phyloP scores from a whole-genome alignment of 2,329 filamentous ascomycete species.

The Epichloe amarillans region DNA sequence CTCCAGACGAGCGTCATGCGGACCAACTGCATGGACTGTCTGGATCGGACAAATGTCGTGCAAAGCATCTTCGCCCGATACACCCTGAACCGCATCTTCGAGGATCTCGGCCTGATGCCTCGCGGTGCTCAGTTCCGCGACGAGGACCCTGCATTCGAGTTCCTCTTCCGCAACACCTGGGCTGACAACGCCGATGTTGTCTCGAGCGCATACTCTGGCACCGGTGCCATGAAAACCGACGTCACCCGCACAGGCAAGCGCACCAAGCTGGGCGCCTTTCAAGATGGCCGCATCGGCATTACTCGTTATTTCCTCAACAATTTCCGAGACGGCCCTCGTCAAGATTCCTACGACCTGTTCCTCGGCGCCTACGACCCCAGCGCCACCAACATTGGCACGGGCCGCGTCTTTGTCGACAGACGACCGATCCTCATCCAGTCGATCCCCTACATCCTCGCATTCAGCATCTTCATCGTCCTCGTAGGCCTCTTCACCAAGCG shows the following conservation, averaged over 20 bases:
- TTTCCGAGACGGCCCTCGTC: constrained; percentile 82
- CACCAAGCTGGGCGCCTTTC: constrained; percentile 71
- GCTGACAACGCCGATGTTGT: constrained; percentile 97
- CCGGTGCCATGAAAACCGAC: constrained; percentile 94
- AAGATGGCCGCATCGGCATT: constrained; percentile 77
- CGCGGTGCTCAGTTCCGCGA: constrained; percentile 62
- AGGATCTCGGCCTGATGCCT: constrained; percentile 66
- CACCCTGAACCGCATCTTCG: constrained; percentile 78
- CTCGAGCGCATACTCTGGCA: constrained; percentile 84
- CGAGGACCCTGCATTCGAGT: constrained; percentile 71
- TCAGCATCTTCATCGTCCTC: constrained; percentile 72
- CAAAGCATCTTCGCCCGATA: constrained; percentile 92
- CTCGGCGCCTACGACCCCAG: constrained; percentile 73
- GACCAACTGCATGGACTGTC: constrained; percentile 98
- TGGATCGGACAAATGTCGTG: constrained; percentile 94
- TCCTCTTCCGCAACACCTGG: constrained; percentile 93
- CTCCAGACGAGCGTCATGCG: constrained; percentile 83
- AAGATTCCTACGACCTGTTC: constrained; percentile 94
- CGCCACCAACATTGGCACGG: constrained; percentile 54
- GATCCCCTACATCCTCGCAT: constrained; percentile 82
- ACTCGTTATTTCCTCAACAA: constrained; percentile 90
- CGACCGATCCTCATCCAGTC: constrained; percentile 80
- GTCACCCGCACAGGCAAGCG: constrained; percentile 88
- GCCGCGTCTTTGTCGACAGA: constrained; percentile 69
- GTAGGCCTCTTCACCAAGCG: constrained; percentile 61